These are phyloP conservation scores for Adiantum capillusveneris DNA, from an alignment of 75 land plant species.

Conservation along the genomic window DNA sequence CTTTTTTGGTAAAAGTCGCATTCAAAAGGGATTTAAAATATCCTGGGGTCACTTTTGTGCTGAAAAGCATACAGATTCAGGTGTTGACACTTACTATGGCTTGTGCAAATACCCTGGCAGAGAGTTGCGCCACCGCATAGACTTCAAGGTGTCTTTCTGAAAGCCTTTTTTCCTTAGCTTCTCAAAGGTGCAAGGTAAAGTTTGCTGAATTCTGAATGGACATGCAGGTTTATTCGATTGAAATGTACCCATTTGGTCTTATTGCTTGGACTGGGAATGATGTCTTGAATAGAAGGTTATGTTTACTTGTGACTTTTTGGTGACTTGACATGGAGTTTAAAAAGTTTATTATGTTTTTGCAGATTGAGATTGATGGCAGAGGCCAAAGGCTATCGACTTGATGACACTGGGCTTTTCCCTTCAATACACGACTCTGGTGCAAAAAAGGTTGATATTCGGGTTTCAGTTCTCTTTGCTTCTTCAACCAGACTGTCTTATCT, in stretches of 20 bases:
- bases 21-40: no score
- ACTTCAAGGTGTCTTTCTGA: constrained; percentile 63
- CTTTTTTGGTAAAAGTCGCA: no score
- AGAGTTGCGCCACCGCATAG: constrained; percentile 88
- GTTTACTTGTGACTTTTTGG: not conserved
- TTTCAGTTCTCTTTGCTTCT: no score
- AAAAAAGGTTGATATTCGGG: no score
- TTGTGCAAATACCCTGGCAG: constrained; percentile 94
- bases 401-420: constrained; percentile 81
- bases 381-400: constrained; percentile 79
- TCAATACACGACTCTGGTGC: constrained; percentile 44
- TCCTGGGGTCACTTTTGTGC: no score
- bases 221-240: constrained; percentile 71
- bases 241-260: constrained; percentile 86
- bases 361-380: constrained; percentile 91
- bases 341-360: constrained; percentile 8
- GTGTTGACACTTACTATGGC: constrained; percentile 98
- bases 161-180: not conserved
- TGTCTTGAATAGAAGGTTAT: constrained; percentile 88
- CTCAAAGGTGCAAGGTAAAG: not conserved
- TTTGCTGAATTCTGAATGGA: not conserved
- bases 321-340: not conserved
- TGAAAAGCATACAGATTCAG: constrained; percentile 67
- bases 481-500: no score
- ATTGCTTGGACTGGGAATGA: constrained; percentile 99